A percentile compares a stretch with the other conserved stretches of the same genome.
These are phyloP conservation scores for Candida buenavistaensis DNA, from an alignment of 1,139 yeast species.

Conservation along the genomic window DNA sequence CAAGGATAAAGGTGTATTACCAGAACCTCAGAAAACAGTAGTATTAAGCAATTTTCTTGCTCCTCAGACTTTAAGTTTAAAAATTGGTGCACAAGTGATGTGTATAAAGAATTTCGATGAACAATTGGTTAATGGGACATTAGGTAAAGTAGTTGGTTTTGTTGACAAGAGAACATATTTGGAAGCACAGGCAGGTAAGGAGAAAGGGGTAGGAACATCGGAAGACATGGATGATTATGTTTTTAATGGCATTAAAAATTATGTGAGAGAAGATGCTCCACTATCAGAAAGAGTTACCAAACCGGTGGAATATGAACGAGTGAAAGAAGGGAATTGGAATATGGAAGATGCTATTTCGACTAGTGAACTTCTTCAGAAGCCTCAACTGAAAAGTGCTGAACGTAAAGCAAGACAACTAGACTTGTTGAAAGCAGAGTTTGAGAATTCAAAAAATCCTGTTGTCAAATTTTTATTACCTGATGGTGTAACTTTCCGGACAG, in stretches of 20 bases:
- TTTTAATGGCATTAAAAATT: slow-evolving; percentile 19
- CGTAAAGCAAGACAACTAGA: slow-evolving; percentile 21
- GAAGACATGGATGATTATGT: slow-evolving; percentile 23
- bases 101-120: slow-evolving; percentile 88
- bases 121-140: slow-evolving; percentile 85
- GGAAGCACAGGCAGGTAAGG: slow-evolving; percentile 17
- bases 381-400: slow-evolving; percentile 16
- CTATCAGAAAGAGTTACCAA: no score
- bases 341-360: no score
- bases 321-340: no score
- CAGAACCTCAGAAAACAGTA: slow-evolving; percentile 42
- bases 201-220: slow-evolving; percentile 6
- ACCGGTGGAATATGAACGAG: no score
- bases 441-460: slow-evolving; percentile 67
- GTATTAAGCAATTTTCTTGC: slow-evolving; percentile 71
- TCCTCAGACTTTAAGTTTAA: slow-evolving; percentile 60
- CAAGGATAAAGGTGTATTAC: slow-evolving; percentile 60
- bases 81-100: slow-evolving; percentile 93
- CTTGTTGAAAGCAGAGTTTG: slow-evolving; percentile 24
- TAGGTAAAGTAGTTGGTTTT: slow-evolving; percentile 69
- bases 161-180: slow-evolving; percentile 38
- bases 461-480: slow-evolving; percentile 74
- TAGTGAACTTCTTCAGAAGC: no score
- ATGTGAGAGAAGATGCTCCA: slow-evolving; percentile 13
- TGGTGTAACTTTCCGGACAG: slow-evolving; percentile 64